Conservation (phyloP, 2,329 filamentous ascomycete genomes). For the Emydomyces testavorans region DNA sequence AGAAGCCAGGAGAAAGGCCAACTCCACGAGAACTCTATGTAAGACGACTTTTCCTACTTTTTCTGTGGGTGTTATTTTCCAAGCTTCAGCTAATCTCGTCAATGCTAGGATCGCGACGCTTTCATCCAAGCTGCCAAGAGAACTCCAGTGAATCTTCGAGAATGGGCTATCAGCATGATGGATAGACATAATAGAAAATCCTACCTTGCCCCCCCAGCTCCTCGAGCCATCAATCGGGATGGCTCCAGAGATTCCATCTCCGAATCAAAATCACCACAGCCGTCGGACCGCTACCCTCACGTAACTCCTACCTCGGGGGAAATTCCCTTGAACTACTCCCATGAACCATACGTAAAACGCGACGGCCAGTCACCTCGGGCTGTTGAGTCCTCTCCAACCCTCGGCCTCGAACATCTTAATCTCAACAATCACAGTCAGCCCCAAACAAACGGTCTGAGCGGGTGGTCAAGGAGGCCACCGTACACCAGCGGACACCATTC, state of each 20-base stretch:
- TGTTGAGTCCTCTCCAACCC: conserved; percentile 23
- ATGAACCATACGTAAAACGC: conserved; percentile 23
- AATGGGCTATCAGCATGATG: conserved; percentile 90
- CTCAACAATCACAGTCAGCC: conserved; percentile 19
- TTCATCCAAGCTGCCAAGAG: conserved; percentile 95
- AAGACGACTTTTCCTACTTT: conserved; percentile 32
- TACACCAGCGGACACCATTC: conserved; percentile 10
- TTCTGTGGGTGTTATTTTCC: not conserved
- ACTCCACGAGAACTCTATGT: conserved; percentile 91
- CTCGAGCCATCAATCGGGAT: conserved; percentile 59
- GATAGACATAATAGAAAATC: conserved; percentile 93
- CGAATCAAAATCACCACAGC: conserved; percentile 20
- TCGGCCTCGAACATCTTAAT: conserved; percentile 36
- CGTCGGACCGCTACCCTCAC: conserved; percentile 30
- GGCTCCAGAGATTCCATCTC: conserved; percentile 44
- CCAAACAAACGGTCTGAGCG: not conserved
- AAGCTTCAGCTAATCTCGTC: conserved; percentile 1
- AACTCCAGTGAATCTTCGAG: conserved; percentile 83
- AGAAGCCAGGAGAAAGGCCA: conserved; percentile 75
- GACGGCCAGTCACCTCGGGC: conserved; percentile 18
- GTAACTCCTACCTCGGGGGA: conserved; percentile 60
- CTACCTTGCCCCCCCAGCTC: conserved; percentile 72
- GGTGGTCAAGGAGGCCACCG: conserved; percentile 5
- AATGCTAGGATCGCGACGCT: conserved; percentile 65
- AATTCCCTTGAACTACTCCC: conserved; percentile 48